Base-by-base conservation (phyloP, 2,329 filamentous ascomycete genomes). In the Thyridium curvatum region DNA sequence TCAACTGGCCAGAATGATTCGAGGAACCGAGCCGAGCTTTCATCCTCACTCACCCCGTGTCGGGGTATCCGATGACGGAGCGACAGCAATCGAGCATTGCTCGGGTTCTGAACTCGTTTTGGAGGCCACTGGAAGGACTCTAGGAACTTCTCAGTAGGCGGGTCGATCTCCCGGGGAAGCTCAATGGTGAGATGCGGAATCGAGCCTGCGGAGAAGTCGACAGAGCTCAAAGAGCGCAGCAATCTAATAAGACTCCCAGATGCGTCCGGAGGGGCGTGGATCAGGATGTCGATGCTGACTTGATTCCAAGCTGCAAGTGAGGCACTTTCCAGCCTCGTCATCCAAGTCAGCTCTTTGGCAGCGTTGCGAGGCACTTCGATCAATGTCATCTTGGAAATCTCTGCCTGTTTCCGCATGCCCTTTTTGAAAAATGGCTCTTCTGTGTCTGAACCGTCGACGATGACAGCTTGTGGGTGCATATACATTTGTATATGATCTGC, bases 1-100 rank as follows among this genome's bases (percentile, higher is more conserved):
- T 79, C 69, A 3, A 68, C 64, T 3, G 93, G 90, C 72, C 89
- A 97, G 58, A 94, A 95, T 0, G 86, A 84, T 63, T 97, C 90
- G 5, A 95, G 65, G 42, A 91, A 86, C 17, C 83, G 79, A 13
- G 83, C 68, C 0, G 87, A 81, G 40, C 83, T 82, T 49, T 90
- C 82, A 46, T 85, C 79, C 32, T 84, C 72, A 6, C 70, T 79
- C 45, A 83, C 53, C 34, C 67, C 68, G 35, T 73, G 66, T 30
- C 69, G 69, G 10, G 77, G 67, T 32, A 96, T 82, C 21, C 87
- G 82, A 46, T 86, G 87, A 18, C 85, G 79, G 14, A 97, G 64
- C 1, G 79, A 83, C 13, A 96, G 62, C 55, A 72, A 69, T 36
- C 65, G 71, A n/a, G 64, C 59, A 44, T 62, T 61, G 16, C 57